phyloP scores from a whole-genome alignment of 495 filamentous ascomycete species.

The Aspergillus taichungensis region DNA sequence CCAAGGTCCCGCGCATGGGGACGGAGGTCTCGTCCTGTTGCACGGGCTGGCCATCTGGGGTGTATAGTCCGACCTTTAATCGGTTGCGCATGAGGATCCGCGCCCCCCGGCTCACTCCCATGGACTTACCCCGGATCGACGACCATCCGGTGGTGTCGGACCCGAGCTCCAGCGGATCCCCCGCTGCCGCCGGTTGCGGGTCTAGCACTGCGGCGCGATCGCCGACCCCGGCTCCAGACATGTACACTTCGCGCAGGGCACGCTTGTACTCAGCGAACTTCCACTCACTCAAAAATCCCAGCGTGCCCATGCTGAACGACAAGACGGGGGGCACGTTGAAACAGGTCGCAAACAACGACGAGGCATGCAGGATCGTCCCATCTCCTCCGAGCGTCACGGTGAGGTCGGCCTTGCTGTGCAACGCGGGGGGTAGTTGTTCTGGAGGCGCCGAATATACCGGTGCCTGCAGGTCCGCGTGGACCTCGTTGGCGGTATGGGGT shows the following conservation, averaged over 20 bases:
- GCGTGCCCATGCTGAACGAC: conserved; percentile 90
- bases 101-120: conserved; percentile 64
- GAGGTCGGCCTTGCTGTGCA: conserved; percentile 70
- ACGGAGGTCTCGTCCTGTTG: conserved; percentile 16
- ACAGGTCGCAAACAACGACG: conserved; percentile 81
- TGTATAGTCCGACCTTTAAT: conserved; percentile 72
- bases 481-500: conserved; percentile 56
- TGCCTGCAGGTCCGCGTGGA: conserved; percentile 67
- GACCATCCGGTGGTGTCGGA: conserved; percentile 53
- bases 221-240: conserved; percentile 66
- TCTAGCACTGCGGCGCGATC: conserved; percentile 30
- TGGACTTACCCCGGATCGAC: conserved; percentile 65
- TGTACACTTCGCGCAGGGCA: conserved; percentile 87
- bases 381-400: conserved; percentile 87
- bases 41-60: conserved; percentile 45
- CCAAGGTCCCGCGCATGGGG: conserved; percentile 6
- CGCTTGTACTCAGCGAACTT: conserved; percentile 84
- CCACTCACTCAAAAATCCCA: conserved; percentile 96
- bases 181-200: conserved; percentile 8
- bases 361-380: conserved; percentile 87
- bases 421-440: conserved; percentile 27
- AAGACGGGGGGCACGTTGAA: conserved; percentile 81
- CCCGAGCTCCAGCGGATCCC: conserved; percentile 11
- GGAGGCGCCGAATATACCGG: conserved; percentile 56
- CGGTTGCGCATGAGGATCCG: conserved; percentile 80